A percentile compares a stretch with the other conserved stretches of the same genome.
Conservation (phyloP, 2,329 filamentous ascomycete species). For the Venturia pyrina region DNA sequence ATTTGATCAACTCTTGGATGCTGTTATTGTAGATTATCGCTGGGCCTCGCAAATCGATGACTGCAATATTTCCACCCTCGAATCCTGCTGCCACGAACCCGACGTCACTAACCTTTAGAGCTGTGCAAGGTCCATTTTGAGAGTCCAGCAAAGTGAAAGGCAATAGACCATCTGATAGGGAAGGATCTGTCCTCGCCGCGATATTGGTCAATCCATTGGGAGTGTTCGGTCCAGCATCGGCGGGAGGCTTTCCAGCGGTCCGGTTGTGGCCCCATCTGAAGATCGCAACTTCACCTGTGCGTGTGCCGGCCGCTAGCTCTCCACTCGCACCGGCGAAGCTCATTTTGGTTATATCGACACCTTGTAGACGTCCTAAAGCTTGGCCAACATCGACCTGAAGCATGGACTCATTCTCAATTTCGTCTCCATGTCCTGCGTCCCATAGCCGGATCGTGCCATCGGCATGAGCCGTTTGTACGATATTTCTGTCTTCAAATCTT, state of each 20-base stretch:
- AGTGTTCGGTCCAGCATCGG: slow-evolving; percentile 38
- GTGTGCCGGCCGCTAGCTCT: slow-evolving; percentile 75
- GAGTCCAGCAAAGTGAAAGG: slow-evolving; percentile 76
- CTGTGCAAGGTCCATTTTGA: slow-evolving; percentile 70
- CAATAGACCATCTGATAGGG: slow-evolving; percentile 68
- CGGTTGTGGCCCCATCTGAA: slow-evolving; percentile 83
- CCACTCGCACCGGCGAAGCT: slow-evolving; percentile 71
- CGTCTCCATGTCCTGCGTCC: slow-evolving; percentile 85
- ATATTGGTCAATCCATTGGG: slow-evolving; percentile 58
- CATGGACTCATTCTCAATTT: slow-evolving; percentile 75
- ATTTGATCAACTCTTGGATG: slow-evolving; percentile 62
- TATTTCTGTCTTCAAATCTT: slow-evolving; percentile 70
- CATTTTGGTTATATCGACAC: slow-evolving; percentile 68
- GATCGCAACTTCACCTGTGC: slow-evolving; percentile 72
- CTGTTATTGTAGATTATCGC: slow-evolving; percentile 68
- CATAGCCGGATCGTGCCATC: slow-evolving; percentile 88
- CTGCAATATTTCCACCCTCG: slow-evolving; percentile 66
- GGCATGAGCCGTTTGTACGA: slow-evolving; percentile 78
- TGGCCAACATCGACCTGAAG: slow-evolving; percentile 81
- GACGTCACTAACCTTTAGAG: slow-evolving; percentile 76
- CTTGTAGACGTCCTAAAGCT: slow-evolving; percentile 67
- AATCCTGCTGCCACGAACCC: slow-evolving; percentile 86
- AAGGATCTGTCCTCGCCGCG: slow-evolving; percentile 58
- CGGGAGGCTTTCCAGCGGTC: slow-evolving; percentile 54
- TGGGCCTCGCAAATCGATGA: slow-evolving; percentile 84